Evolutionary conservation across 2,329 filamentous ascomycete genomes (phyloP).

Genomic region (Shiraia sp.): DNA sequence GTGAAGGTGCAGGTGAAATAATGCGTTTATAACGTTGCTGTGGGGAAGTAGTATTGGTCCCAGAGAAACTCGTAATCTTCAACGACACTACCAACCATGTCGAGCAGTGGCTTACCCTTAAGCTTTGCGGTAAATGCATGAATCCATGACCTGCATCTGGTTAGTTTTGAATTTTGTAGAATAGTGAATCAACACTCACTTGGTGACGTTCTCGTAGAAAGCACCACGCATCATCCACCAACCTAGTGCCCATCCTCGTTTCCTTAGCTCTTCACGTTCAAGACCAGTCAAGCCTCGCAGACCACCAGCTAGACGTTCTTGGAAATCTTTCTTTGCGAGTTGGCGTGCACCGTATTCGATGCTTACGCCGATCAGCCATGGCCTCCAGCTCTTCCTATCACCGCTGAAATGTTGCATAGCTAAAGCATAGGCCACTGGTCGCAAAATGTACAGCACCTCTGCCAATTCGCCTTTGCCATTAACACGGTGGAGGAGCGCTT

Average conservation of each 20-base stretch:
- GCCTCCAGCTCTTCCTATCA: constrained; percentile 81
- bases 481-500: constrained; percentile 77
- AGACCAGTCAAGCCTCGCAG: constrained; percentile 78
- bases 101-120: constrained; percentile 72
- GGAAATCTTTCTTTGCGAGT: constrained; percentile 69
- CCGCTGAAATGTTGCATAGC: constrained; percentile 74
- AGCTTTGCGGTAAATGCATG: constrained; percentile 74
- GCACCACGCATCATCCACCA: constrained; percentile 99
- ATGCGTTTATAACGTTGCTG: constrained; percentile 56
- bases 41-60: constrained; percentile 95
- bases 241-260: constrained; percentile 84
- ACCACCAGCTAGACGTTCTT: constrained; percentile 67
- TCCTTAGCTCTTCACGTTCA: constrained; percentile 86
- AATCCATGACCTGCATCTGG: constrained; percentile 55
- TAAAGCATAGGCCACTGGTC: constrained; percentile 83
- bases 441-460: constrained; percentile 88
- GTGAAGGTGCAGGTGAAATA: constrained; percentile 12
- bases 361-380: constrained; percentile 84
- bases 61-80: constrained; percentile 98
- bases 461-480: constrained; percentile 78
- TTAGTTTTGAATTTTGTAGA: constrained; percentile 16
- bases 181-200: constrained; percentile 47
- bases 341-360: constrained; percentile 91
- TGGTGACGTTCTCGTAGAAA: constrained; percentile 90
- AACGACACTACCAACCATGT: constrained; percentile 80